Evolutionary conservation across 1,139 yeast genomes (phyloP).

Genomic region (Suhomyces terraborum): DNA sequence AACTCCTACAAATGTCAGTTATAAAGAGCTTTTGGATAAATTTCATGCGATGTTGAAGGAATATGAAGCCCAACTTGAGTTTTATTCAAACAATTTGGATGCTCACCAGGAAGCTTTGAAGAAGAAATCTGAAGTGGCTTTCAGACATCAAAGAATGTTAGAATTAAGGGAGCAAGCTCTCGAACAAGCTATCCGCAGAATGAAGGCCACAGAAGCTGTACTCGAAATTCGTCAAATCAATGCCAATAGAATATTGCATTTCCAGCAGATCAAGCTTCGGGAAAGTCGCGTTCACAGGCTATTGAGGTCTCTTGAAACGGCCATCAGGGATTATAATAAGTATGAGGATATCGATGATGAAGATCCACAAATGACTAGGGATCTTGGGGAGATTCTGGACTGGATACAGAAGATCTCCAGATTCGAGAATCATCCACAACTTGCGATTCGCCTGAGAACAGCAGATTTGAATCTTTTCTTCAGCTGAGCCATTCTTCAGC

Average conservation of each 20-base stretch:
- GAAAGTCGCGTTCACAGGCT: background rate
- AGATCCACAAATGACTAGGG: constrained; percentile 1
- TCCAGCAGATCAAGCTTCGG: background rate
- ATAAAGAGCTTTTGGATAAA: background rate
- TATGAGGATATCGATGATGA: background rate
- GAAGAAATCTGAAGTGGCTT: constrained; percentile 6
- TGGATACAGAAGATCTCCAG: background rate
- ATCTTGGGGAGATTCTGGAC: background rate
- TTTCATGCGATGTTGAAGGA: constrained; percentile 5
- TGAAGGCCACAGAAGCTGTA: constrained; percentile 7
- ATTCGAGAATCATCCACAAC: background rate
- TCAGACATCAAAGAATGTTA: constrained; percentile 5
- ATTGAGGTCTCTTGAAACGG: background rate
- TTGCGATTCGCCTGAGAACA: constrained; percentile 1
- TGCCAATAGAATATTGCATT: background rate
- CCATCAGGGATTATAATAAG: constrained; percentile 2
- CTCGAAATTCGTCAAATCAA: constrained; percentile 1
- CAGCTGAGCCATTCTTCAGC: background rate
- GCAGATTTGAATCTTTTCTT: background rate
- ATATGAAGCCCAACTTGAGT: constrained; percentile 8
- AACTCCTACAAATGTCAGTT: background rate
- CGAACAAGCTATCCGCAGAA: constrained; percentile 1
- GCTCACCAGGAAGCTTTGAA: constrained; percentile 5
- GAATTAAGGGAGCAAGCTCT: constrained; percentile 2
- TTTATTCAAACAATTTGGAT: constrained; percentile 6